phyloP scores from a whole-genome alignment of 371 early-diverging fungal species.

The Saksenaea vasiformis region DNA sequence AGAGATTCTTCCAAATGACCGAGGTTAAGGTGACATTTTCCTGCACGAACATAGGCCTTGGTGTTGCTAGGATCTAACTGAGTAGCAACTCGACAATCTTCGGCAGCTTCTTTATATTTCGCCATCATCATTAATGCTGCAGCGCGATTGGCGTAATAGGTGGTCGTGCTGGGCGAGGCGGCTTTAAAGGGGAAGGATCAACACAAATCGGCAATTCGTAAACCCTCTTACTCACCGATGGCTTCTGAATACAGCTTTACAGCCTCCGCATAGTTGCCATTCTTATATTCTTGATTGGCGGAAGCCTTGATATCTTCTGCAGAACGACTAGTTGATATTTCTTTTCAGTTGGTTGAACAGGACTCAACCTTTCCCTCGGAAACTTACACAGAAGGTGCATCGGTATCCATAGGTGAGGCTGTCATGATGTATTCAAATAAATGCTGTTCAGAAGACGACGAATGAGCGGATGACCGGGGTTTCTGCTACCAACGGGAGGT shows the following conservation, averaged over 20 bases:
- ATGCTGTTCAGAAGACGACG: neutral
- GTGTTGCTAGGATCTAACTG: slow-evolving; percentile 62
- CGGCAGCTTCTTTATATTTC: slow-evolving; percentile 63
- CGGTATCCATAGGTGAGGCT: slow-evolving; percentile 5
- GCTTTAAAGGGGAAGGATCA: slow-evolving; percentile 23
- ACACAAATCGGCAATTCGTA: neutral
- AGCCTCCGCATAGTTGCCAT: slow-evolving; percentile 62
- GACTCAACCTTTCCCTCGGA: slow-evolving; percentile 1
- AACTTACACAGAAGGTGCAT: slow-evolving; percentile 6
- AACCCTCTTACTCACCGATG: slow-evolving; percentile 49
- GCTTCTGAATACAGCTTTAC: slow-evolving; percentile 61
- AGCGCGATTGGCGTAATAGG: slow-evolving; percentile 80
- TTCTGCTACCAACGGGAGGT: neutral
- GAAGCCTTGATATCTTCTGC: slow-evolving; percentile 64
- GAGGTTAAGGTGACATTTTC: slow-evolving; percentile 72
- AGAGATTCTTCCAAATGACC: slow-evolving; percentile 62
- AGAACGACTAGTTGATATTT: slow-evolving; percentile 16
- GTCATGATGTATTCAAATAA: neutral
- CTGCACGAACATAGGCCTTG: slow-evolving; percentile 74
- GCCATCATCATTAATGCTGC: slow-evolving; percentile 79
- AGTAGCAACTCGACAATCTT: slow-evolving; percentile 72
- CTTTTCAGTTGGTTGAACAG: neutral
- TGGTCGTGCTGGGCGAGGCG: slow-evolving; percentile 62
- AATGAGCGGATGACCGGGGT: slow-evolving; percentile 2
- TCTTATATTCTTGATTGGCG: slow-evolving; percentile 62